These are phyloP conservation scores for Gamsiella multidivaricata DNA, from an alignment of 192 early-diverging fungal genomes.

Conservation along the genomic window DNA sequence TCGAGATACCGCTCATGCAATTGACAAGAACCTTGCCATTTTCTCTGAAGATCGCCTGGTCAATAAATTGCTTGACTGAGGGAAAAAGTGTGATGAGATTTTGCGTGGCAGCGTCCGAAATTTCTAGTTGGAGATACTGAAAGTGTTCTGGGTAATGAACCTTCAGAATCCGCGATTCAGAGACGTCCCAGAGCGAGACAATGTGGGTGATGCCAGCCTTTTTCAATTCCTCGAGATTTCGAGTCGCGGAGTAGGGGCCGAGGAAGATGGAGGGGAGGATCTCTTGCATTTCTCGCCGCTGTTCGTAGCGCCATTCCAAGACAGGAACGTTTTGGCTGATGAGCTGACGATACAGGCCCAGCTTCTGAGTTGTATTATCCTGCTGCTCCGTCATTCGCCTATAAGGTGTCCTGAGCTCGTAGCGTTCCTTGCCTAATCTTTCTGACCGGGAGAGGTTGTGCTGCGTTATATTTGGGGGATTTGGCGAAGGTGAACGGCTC, in stretches of 20 bases:
- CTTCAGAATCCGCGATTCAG: constrained; percentile 73
- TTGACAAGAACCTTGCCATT: constrained; percentile 72
- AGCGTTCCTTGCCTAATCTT: too few relatives aligned
- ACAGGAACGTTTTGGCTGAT: constrained; percentile 26
- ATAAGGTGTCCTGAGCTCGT: background rate
- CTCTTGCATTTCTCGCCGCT: constrained; percentile 85
- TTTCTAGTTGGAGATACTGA: constrained; percentile 74
- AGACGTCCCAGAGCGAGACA: constrained; percentile 77
- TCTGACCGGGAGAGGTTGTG: too few relatives aligned
- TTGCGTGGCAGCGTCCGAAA: constrained; percentile 83
- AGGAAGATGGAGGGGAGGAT: constrained; percentile 78
- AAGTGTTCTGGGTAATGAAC: constrained; percentile 64
- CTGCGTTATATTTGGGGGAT: too few relatives aligned
- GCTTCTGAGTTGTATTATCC: background rate
- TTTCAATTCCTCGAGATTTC: constrained; percentile 67
- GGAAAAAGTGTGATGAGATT: constrained; percentile 87
- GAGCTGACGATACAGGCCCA: constrained; percentile 31
- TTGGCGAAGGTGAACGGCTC: too few relatives aligned
- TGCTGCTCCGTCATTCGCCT: background rate
- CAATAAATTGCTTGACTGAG: constrained; percentile 68
- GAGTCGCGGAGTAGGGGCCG: constrained; percentile 81
- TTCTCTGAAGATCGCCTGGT: constrained; percentile 47
- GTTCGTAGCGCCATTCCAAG: constrained; percentile 75
- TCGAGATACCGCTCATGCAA: constrained; percentile 85
- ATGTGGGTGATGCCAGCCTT: constrained; percentile 77